Evolutionary conservation across 1,284 basidiomycete species (phyloP).

Genomic region (Sporisorium reilianum): DNA sequence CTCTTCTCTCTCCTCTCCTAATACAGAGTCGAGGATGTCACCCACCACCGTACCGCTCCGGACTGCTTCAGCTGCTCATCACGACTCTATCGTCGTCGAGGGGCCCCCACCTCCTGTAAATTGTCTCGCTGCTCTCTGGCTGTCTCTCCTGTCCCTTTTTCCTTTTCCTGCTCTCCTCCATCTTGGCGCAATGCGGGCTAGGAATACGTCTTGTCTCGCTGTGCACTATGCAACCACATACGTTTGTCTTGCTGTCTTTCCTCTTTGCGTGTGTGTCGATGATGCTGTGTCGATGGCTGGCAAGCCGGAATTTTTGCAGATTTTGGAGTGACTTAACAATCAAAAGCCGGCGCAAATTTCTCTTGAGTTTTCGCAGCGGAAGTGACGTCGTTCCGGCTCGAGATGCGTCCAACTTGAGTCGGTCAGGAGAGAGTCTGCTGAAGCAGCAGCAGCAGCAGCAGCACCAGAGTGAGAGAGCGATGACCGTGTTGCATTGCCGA

Average conservation of each 20-base stretch:
- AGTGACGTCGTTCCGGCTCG: too few species aligned
- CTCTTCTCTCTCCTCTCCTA: background rate
- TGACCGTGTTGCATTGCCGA: background rate
- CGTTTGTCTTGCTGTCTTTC: too few species aligned
- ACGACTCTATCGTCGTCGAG: background rate
- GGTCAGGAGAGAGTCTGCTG: too few species aligned
- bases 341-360: too few species aligned
- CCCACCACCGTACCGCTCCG: background rate
- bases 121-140: background rate
- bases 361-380: too few species aligned
- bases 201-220: constrained; percentile 1
- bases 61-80: constrained; percentile 9
- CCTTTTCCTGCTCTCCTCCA: constrained; percentile 6
- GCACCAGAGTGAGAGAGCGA: too few species aligned
- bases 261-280: background rate
- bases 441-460: too few species aligned
- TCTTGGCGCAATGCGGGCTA: constrained; percentile 33
- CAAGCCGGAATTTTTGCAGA: too few species aligned
- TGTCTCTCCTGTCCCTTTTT: background rate
- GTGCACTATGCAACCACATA: background rate
- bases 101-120: constrained; percentile 26
- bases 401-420: too few species aligned
- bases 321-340: too few species aligned
- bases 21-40: background rate
- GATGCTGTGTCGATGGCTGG: too few species aligned